Evolutionary conservation across 176 grass and related monocot species (phyloP).

Genomic region (Stipa capillata): DNA sequence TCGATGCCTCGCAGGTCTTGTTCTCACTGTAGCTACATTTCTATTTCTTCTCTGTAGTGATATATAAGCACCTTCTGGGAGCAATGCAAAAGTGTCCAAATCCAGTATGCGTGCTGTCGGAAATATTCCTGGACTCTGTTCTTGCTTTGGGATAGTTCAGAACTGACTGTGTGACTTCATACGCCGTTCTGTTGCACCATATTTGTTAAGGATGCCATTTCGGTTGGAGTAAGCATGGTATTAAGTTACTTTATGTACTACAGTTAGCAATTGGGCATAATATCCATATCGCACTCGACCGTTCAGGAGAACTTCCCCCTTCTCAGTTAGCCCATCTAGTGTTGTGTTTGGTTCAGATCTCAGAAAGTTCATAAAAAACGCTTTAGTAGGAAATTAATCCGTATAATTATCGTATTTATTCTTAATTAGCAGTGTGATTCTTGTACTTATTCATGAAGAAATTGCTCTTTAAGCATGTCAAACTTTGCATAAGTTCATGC

Average conservation of each 20-base stretch:
- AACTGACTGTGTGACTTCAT: not conserved
- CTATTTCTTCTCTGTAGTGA: not conserved
- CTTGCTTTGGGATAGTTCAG: not conserved
- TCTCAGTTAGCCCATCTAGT: not conserved
- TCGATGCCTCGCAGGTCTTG: constrained; percentile 38
- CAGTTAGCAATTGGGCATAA: not conserved
- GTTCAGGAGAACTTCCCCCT: not conserved
- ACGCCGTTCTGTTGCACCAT: not conserved
- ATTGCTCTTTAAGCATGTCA: too few relatives aligned
- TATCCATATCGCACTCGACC: not conserved
- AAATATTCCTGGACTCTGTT: too few relatives aligned
- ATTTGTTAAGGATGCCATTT: not conserved
- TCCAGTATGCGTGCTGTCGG: not conserved
- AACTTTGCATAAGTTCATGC: too few relatives aligned
- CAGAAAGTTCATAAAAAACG: not conserved
- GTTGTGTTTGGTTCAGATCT: not conserved
- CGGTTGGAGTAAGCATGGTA: not conserved
- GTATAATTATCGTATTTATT: not conserved
- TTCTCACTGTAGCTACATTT: constrained; percentile 29
- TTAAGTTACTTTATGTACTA: not conserved
- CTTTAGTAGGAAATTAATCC: not conserved
- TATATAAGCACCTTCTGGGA: not conserved
- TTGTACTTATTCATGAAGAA: not conserved
- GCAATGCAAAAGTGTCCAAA: not conserved
- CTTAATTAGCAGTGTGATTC: not conserved